Evolutionary conservation across 208 protist species (phyloP).

Genomic region (Wallacemonas sp.): DNA sequence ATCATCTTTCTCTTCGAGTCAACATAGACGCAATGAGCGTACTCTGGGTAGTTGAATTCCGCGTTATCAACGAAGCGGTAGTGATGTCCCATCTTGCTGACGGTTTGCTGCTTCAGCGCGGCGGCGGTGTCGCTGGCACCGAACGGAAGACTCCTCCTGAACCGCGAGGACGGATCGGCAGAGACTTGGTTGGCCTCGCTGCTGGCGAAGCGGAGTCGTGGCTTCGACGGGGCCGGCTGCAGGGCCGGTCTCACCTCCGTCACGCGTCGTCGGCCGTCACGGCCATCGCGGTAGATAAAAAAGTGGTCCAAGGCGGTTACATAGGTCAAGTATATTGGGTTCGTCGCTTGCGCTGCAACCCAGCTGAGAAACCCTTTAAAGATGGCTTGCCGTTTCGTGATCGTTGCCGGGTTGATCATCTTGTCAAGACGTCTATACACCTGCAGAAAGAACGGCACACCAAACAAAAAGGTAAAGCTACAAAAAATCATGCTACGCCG

Average conservation of each 20-base stretch:
- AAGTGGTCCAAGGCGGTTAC: conserved; percentile 73
- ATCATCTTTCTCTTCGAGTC: conserved; percentile 50
- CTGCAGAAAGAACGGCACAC: conserved; percentile 62
- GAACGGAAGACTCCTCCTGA: background rate
- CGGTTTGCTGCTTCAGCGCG: conserved; percentile 28
- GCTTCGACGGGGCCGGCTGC: background rate
- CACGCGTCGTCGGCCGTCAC: conserved; percentile 55
- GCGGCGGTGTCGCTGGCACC: conserved; percentile 18
- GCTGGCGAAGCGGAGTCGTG: conserved; percentile 16
- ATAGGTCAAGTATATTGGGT: conserved; percentile 67
- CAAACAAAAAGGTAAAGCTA: conserved; percentile 73
- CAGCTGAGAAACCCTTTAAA: conserved; percentile 76
- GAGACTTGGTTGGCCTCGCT: conserved; percentile 13
- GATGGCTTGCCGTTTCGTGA: conserved; percentile 57
- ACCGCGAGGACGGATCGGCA: background rate
- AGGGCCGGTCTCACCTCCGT: conserved; percentile 28
- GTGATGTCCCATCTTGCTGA: conserved; percentile 52
- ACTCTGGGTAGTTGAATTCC: conserved; percentile 59
- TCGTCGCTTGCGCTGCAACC: conserved; percentile 54
- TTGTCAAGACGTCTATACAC: conserved; percentile 56
- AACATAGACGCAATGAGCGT: conserved; percentile 39
- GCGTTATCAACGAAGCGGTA: conserved; percentile 58
- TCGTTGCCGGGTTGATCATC: conserved; percentile 31
- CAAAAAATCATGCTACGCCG: conserved; percentile 78
- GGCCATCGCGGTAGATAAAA: conserved; percentile 73